Base-by-base conservation (phyloP, 1,284 basidiomycete species). In the Irpex sp. region DNA sequence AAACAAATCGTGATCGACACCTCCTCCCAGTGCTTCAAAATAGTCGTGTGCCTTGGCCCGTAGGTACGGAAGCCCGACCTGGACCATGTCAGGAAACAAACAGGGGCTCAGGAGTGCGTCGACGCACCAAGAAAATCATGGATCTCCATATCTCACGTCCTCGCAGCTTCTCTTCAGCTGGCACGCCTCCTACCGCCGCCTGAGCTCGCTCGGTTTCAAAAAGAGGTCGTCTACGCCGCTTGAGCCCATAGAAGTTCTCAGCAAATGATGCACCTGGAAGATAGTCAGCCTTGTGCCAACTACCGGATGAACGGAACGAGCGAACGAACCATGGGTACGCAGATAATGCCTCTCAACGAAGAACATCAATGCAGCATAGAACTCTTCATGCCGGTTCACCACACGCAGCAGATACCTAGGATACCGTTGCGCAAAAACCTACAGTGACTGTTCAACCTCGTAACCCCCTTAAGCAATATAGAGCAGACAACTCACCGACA, bases 401-500 rank as follows among this genome's bases (percentile, higher is more conserved):
- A 99, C 81, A 15, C 91, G 87, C 44, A 99, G 78, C 40, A 99
- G 84, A 75, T 98, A 96, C 60, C 97, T 86, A 5, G 97, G 97
- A 75, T 98, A 92, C 63, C 91, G 85, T 80, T 98, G 96, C 1
- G 97, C 96, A 69, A 98, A 94, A 57, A 98, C 93, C 94, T 97
- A 66, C 4, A 2, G 31, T 31, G 4, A 31, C 21, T 19, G 48
- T 15, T 13, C 19, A 60, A 15, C 48, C 60, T 26, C 31, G 31
- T 31, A 31, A 9, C 37, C 17, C 31, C 38, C 26, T 36, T 3
- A 21, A 44, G 21, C 6, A 55, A 9, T 52, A 26, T 49, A 34
- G 7, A 15, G 15, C 37, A 31, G 26, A 26, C 31, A 31, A 66
- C 88, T 78, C 73, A 96, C 95, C 62, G 92, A 93, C 54, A 99